A percentile compares a stretch with the other conserved stretches of the same genome.
phyloP scores from a whole-genome alignment of 805 yeast species.

The Candida chauliodis region DNA sequence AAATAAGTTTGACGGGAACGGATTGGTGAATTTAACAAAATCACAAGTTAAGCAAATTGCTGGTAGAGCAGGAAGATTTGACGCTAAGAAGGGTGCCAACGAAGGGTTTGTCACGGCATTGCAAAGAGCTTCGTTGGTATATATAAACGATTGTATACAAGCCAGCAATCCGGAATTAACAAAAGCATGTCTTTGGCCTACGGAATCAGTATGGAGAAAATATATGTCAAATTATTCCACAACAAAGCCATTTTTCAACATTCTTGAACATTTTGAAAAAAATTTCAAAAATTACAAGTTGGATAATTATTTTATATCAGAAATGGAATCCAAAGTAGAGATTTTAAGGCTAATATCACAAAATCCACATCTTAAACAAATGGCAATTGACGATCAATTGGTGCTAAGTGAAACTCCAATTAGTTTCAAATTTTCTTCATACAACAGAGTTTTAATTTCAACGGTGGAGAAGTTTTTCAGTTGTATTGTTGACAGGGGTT shows the following conservation, averaged over 20 bases:
- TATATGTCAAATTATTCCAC: constrained; percentile 61
- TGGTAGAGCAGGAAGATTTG: constrained; percentile 91
- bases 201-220: constrained; percentile 63
- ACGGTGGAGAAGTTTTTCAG: constrained; percentile 45
- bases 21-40: constrained; percentile 43
- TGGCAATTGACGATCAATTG: constrained; percentile 54
- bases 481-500: constrained; percentile 52
- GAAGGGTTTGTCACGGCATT: constrained; percentile 56
- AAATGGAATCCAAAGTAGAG: constrained; percentile 33
- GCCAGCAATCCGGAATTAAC: constrained; percentile 49
- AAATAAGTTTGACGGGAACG: constrained; percentile 67
- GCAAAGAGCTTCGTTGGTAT: constrained; percentile 37
- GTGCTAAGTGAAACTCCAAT: constrained; percentile 63
- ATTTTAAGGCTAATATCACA: constrained; percentile 44
- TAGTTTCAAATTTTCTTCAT: constrained; percentile 15
- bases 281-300: constrained; percentile 24
- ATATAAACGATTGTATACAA: constrained; percentile 46
- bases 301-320: constrained; percentile 33
- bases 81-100: constrained; percentile 28
- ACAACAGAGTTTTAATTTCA: constrained; percentile 34
- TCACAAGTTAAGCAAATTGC: constrained; percentile 89
- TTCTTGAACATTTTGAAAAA: constrained; percentile 47
- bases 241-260: constrained; percentile 40
- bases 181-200: constrained; percentile 78
- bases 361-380: constrained; percentile 18